phyloP scores from a whole-genome alignment of 106 monocot species.

The Dioscorea dumetorum region DNA sequence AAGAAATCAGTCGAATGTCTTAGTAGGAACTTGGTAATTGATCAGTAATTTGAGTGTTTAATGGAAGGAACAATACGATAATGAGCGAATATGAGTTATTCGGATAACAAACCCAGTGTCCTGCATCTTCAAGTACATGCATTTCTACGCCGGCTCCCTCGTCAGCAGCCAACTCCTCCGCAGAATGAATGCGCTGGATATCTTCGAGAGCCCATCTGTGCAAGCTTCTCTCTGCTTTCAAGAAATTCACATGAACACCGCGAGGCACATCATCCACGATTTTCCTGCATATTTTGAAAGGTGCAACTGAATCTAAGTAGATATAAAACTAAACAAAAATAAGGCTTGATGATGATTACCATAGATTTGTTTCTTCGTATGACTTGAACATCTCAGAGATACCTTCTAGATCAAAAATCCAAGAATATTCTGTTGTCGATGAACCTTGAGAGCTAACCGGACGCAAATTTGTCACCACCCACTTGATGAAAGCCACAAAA shows the following conservation, averaged over 20 bases:
- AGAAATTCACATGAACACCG: slow-evolving; percentile 90
- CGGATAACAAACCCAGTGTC: slow-evolving; percentile 59
- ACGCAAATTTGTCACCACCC: slow-evolving; percentile 88
- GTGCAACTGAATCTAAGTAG: neutral
- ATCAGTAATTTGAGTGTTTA: too few species aligned
- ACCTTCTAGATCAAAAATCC: slow-evolving; percentile 84
- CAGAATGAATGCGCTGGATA: slow-evolving; percentile 89
- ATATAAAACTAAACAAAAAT: neutral
- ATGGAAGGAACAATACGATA: too few species aligned
- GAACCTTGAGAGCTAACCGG: slow-evolving; percentile 18
- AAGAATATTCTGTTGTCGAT: slow-evolving; percentile 46
- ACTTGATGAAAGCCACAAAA: slow-evolving; percentile 29
- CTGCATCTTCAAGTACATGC: slow-evolving; percentile 98
- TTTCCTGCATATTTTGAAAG: slow-evolving; percentile 36
- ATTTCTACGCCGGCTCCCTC: slow-evolving; percentile 92
- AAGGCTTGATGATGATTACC: slow-evolving; percentile 29
- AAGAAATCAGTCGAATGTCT: too few species aligned
- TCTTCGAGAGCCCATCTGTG: slow-evolving; percentile 99
- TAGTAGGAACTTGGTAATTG: too few species aligned
- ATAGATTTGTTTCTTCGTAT: slow-evolving; percentile 87
- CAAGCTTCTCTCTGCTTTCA: slow-evolving; percentile 95
- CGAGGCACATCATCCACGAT: slow-evolving; percentile 89
- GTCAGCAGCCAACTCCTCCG: slow-evolving; percentile 82
- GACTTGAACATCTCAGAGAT: slow-evolving; percentile 91
- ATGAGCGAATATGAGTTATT: too few species aligned